phyloP scores from a whole-genome alignment of 805 yeast species.

The Wickerhamiella vanderwaltii region DNA sequence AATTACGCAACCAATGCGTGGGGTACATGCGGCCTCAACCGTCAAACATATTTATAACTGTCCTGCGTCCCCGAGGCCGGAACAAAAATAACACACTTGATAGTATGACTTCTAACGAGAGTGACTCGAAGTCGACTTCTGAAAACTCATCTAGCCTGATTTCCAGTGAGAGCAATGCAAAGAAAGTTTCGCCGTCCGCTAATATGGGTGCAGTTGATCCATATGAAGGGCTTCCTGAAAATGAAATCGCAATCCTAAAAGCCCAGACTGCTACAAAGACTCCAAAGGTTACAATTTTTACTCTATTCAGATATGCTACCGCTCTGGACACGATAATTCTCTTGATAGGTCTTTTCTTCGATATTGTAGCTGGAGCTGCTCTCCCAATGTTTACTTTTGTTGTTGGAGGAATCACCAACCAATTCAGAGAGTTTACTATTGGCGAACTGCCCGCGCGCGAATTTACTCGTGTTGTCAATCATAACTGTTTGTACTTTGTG shows the following conservation, averaged over 20 bases:
- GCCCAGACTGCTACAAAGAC: slow-evolving; percentile 20
- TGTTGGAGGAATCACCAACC: slow-evolving; percentile 28
- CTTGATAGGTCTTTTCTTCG: slow-evolving; percentile 20
- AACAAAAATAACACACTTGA: too few relatives aligned
- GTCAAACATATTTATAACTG: too few relatives aligned
- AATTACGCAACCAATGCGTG: too few relatives aligned
- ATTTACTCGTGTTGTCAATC: slow-evolving; percentile 26
- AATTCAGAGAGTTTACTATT: slow-evolving; percentile 25
- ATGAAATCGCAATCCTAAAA: slow-evolving; percentile 24
- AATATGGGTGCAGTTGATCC: too few relatives aligned
- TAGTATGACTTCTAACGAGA: too few relatives aligned
- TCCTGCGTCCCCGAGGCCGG: too few relatives aligned
- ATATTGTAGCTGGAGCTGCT: slow-evolving; percentile 28
- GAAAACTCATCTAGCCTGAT: too few relatives aligned
- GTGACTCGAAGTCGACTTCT: too few relatives aligned
- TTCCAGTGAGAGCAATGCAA: too few relatives aligned
- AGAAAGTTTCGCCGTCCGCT: too few relatives aligned
- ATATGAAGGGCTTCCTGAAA: slow-evolving; percentile 21
- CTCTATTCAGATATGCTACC: slow-evolving; percentile 19
- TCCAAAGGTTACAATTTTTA: slow-evolving; percentile 13
- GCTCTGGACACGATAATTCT: slow-evolving; percentile 22
- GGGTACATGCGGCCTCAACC: too few relatives aligned
- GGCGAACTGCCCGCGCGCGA: slow-evolving; percentile 19
- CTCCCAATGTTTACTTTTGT: slow-evolving; percentile 29
- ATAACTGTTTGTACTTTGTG: slow-evolving; percentile 27